Base-by-base conservation (phyloP, 129 eudicot genomes). In the Pulicaria dysenterica region DNA sequence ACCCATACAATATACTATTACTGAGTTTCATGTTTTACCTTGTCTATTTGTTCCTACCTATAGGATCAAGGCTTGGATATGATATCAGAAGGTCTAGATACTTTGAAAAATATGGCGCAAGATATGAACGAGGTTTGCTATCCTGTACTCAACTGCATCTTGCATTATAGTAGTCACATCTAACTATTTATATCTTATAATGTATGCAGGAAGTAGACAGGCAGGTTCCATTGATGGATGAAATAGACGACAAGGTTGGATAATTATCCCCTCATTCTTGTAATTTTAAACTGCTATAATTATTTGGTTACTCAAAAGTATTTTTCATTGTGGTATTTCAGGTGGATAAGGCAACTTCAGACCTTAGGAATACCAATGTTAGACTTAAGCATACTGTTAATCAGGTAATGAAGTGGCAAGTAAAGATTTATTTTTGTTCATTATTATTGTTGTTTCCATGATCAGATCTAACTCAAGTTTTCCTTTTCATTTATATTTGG, bases 321-420 rank as follows among this genome's bases (percentile, higher is more conserved):
- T 15, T 46, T 15, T 48, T 37, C 6, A 31, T 16, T 63, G 46
- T 11, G 50, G 39, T 24, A 69, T 82, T 75, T 39, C 83, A 94
- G 97, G 98, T 94, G 75, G 98, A 90, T 77, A 90, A 73, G 81
- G 98, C 97, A 3, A 84, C 96, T 55, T 72, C 97, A 72, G 97
- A 91, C 64, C 88, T 91, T 15, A 88, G 87, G 82, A 91, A 81
- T 75, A 88, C 97, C 69, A 91, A 91, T 79, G 97, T 91, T 39
- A 86, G 91, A 74, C 92, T 91, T 64, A 88, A 91, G 80, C 79
- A 91, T 82, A 91, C 97, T 59, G 96, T 91, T 58, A 88, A 72
- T 73, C 90, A 91, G 97, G 97, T 91, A 47, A 76, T 77, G 69
- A 68, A 75, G 57, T 71, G 8, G 55, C 51, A 58, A 58, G 10